Conservation (phyloP, 306 rosid species). For the Canavalia ensiformis region DNA sequence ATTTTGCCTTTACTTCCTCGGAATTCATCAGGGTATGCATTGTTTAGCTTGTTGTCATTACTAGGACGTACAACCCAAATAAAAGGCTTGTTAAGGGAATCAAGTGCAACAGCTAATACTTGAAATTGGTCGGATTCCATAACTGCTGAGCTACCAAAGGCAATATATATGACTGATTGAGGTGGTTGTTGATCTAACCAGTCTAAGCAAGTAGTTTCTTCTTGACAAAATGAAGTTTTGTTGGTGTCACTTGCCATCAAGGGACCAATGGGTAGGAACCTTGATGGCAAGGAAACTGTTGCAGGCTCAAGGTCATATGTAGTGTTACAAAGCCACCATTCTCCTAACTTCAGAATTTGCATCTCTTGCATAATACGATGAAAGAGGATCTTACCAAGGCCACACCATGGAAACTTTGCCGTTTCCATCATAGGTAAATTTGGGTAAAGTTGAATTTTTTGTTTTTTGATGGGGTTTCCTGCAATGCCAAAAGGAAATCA, state of each 20-base stretch:
- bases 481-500: not conserved
- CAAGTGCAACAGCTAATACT: constrained; percentile 45
- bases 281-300: constrained; percentile 26
- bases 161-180: constrained; percentile 33
- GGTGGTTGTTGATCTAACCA: constrained; percentile 42
- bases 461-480: constrained; percentile 30
- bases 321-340: constrained; percentile 51
- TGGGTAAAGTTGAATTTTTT: constrained; percentile 35
- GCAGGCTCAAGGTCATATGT: constrained; percentile 40
- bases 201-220: constrained; percentile 30
- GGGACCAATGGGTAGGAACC: constrained; percentile 44
- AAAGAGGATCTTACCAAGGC: not conserved
- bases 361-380: not conserved
- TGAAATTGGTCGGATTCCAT: constrained; percentile 32
- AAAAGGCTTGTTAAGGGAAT: constrained; percentile 39
- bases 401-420: constrained; percentile 19
- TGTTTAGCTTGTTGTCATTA: not conserved
- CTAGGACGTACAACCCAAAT: constrained; percentile 20
- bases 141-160: constrained; percentile 36
- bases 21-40: constrained; percentile 42
- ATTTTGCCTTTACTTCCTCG: constrained; percentile 36
- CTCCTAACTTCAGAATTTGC: constrained; percentile 18
- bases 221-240: constrained; percentile 22
- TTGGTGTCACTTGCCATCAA: constrained; percentile 14
- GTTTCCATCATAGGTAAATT: constrained; percentile 33